Conservation (phyloP, 2,329 filamentous ascomycete genomes). For the Fusarium nygamai region DNA sequence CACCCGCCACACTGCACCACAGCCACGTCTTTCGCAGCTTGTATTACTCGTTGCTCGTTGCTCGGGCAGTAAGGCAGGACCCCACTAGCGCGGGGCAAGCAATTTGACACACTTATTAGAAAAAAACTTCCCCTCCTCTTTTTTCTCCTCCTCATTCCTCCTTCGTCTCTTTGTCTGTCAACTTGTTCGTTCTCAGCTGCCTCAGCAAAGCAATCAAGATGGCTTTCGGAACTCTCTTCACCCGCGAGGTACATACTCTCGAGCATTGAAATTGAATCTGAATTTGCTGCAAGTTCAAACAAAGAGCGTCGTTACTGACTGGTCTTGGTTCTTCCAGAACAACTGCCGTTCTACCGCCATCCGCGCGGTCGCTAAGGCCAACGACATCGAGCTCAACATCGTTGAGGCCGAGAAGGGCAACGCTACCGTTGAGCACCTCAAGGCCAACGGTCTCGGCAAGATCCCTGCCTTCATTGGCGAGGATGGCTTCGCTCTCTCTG, state of each 20-base stretch:
- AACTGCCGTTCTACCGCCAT: conserved; percentile 92
- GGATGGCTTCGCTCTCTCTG: conserved; percentile 89
- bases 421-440: conserved; percentile 79
- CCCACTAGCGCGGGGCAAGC: conserved; percentile 49
- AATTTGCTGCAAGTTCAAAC: conserved; percentile 20
- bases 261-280: conserved; percentile 28
- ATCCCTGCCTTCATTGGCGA: conserved; percentile 91
- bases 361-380: conserved; percentile 95
- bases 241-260: conserved; percentile 71
- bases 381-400: conserved; percentile 90
- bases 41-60: conserved; percentile 26
- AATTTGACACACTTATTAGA: conserved; percentile 41
- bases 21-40: conserved; percentile 35
- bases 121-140: conserved; percentile 49
- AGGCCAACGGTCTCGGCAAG: conserved; percentile 88
- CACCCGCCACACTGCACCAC: conserved; percentile 3
- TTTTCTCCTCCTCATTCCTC: conserved; percentile 40
- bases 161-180: conserved; percentile 36
- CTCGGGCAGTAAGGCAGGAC: conserved; percentile 42
- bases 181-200: conserved; percentile 45
- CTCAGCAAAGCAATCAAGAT: conserved; percentile 67
- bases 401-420: conserved; percentile 75
- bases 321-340: conserved; percentile 63
- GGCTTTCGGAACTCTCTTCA: conserved; percentile 98
- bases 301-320: conserved; percentile 48